Evolutionary conservation across 2,329 filamentous ascomycete genomes (phyloP).

Genomic region (Pseudogymnoascus sp.): DNA sequence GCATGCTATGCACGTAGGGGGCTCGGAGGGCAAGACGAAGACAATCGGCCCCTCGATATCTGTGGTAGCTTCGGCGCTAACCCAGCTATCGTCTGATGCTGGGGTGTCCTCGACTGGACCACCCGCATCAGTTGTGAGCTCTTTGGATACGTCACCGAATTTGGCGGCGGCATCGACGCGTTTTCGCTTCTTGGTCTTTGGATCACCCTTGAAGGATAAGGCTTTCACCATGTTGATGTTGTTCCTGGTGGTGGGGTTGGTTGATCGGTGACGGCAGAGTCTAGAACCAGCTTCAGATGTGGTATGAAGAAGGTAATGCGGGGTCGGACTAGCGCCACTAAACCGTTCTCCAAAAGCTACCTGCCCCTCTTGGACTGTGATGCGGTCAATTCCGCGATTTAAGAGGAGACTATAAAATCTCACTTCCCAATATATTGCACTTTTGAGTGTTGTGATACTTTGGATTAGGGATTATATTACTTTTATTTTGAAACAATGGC

Average conservation of each 20-base stretch:
- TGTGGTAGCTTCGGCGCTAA: conserved; percentile 64
- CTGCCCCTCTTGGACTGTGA: neutral
- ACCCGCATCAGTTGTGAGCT: conserved; percentile 30
- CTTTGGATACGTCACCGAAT: conserved; percentile 31
- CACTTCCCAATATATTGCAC: neutral
- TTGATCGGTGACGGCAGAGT: neutral
- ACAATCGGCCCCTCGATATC: conserved; percentile 79
- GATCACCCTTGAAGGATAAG: conserved; percentile 93
- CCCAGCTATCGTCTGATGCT: conserved; percentile 76
- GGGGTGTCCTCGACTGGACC: conserved; percentile 17
- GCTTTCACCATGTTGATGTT: conserved; percentile 67
- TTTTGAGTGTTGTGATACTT: neutral
- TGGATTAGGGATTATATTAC: neutral
- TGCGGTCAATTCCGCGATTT: neutral
- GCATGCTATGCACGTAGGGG: conserved; percentile 68
- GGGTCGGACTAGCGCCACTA: neutral
- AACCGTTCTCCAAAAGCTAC: neutral
- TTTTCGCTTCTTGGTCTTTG: conserved; percentile 89
- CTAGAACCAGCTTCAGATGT: neutral
- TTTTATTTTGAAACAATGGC: conserved; percentile 9
- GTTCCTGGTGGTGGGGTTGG: neutral
- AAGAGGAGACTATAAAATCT: neutral
- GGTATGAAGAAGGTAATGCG: neutral
- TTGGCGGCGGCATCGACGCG: conserved; percentile 44
- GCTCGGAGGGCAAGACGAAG: conserved; percentile 69